phyloP scores from a whole-genome alignment of 768 basidiomycete species.

The Panus rudis region DNA sequence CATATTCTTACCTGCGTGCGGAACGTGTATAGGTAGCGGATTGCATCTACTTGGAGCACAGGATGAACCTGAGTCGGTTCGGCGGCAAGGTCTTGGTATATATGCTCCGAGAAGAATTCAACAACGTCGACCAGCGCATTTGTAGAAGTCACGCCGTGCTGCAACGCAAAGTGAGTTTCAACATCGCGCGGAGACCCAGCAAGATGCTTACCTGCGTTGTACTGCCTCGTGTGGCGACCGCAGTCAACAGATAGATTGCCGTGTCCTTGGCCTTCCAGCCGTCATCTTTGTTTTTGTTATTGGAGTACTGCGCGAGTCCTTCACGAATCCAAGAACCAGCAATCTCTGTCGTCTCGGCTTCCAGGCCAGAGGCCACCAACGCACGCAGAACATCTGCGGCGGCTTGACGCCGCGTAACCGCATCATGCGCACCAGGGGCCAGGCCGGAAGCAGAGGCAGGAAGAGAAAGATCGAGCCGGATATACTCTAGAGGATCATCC shows the following conservation, averaged over 20 bases:
- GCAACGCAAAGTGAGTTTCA: not conserved
- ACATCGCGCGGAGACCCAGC: slow-evolving; percentile 1
- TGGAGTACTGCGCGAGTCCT: slow-evolving; percentile 64
- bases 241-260: slow-evolving; percentile 89
- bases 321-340: slow-evolving; percentile 78
- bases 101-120: slow-evolving; percentile 90
- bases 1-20: slow-evolving; percentile 85
- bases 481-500: slow-evolving; percentile 94
- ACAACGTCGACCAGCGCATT: slow-evolving; percentile 92
- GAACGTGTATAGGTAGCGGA: slow-evolving; percentile 92
- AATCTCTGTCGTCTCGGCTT: slow-evolving; percentile 81
- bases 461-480: slow-evolving; percentile 76
- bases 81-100: slow-evolving; percentile 81
- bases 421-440: slow-evolving; percentile 48
- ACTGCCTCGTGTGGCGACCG: slow-evolving; percentile 84
- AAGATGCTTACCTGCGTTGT: slow-evolving; percentile 60
- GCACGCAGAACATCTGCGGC: slow-evolving; percentile 95
- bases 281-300: slow-evolving; percentile 38
- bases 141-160: slow-evolving; percentile 92
- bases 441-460: slow-evolving; percentile 37
- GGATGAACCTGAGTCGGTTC: slow-evolving; percentile 65
- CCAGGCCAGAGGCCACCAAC: slow-evolving; percentile 73
- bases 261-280: slow-evolving; percentile 93
- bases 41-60: slow-evolving; percentile 92
- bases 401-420: slow-evolving; percentile 82